phyloP scores from a whole-genome alignment of 2,329 filamentous ascomycete genomes.

The Tolypocladium ovalisporum region DNA sequence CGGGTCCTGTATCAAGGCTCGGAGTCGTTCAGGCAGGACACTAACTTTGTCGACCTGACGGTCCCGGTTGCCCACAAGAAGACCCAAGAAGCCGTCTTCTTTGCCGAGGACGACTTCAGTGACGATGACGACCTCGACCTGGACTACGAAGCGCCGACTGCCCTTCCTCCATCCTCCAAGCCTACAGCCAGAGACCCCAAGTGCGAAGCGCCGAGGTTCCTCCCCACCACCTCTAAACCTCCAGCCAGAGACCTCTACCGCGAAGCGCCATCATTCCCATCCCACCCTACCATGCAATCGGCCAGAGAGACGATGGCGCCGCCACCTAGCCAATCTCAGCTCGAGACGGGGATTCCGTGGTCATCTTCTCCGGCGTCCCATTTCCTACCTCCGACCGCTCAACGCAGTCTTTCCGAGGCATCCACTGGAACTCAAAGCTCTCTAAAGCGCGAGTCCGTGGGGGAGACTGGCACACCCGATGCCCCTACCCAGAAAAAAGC shows the following conservation, averaged over 20 bases:
- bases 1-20: slow-evolving; percentile 32
- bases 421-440: slow-evolving; percentile 13
- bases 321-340: slow-evolving; percentile 15
- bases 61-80: slow-evolving; percentile 15
- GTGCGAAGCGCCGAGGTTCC: slow-evolving; percentile 46
- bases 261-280: slow-evolving; percentile 45
- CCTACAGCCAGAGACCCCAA: slow-evolving; percentile 44
- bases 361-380: slow-evolving; percentile 53
- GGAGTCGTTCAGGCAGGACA: slow-evolving; percentile 32
- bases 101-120: slow-evolving; percentile 76
- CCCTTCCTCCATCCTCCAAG: slow-evolving; percentile 26
- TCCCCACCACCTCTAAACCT: too few species aligned
- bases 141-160: slow-evolving; percentile 50
- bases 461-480: slow-evolving; percentile 15
- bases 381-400: slow-evolving; percentile 22
- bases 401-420: slow-evolving; percentile 5
- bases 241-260: slow-evolving; percentile 49
- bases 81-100: slow-evolving; percentile 35
- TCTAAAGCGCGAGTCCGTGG: slow-evolving; percentile 32
- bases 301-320: slow-evolving; percentile 16
- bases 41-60: slow-evolving; percentile 23
- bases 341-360: slow-evolving; percentile 48
- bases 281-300: slow-evolving; percentile 15
- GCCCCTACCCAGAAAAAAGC: slow-evolving; percentile 20
- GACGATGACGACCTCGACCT: slow-evolving; percentile 70